Conservation (phyloP, 192 early-diverging fungal genomes). For the Coemansia sp. region DNA sequence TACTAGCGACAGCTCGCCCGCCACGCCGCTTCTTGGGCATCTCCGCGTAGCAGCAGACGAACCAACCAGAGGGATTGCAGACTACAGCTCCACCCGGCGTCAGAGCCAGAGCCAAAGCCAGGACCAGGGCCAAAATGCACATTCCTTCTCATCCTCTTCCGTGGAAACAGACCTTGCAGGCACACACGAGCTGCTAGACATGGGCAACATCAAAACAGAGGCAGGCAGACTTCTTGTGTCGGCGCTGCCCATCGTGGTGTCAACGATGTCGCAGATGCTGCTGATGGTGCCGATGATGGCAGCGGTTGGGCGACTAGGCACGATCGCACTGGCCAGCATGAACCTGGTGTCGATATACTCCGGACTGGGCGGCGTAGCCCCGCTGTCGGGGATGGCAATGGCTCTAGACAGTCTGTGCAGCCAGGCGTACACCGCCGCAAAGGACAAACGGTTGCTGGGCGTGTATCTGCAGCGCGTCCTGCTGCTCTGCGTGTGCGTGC, state of each 20-base stretch:
- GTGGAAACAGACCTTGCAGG: constrained; percentile 1
- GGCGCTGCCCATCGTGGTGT: constrained; percentile 42
- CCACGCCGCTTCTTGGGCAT: constrained; percentile 5
- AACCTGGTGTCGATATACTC: constrained; percentile 74
- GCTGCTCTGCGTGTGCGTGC: constrained; percentile 65
- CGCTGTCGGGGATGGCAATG: constrained; percentile 66
- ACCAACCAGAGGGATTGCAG: background rate
- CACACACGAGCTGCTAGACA: constrained; percentile 5
- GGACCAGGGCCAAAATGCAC: background rate
- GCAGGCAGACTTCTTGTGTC: constrained; percentile 16
- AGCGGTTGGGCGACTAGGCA: constrained; percentile 62
- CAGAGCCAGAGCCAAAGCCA: background rate
- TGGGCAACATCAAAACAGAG: constrained; percentile 18
- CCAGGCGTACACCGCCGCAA: constrained; percentile 69
- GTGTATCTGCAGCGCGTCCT: constrained; percentile 78
- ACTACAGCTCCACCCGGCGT: background rate
- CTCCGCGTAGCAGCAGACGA: background rate
- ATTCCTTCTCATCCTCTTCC: background rate
- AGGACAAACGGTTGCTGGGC: constrained; percentile 64
- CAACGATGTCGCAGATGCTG: constrained; percentile 37
- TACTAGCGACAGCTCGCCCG: background rate
- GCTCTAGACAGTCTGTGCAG: constrained; percentile 78
- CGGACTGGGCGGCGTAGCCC: constrained; percentile 65
- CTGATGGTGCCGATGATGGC: constrained; percentile 42
- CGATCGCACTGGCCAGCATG: constrained; percentile 65